Base-by-base conservation (phyloP, 345 rosid species). In the Euclidium syriacum region DNA sequence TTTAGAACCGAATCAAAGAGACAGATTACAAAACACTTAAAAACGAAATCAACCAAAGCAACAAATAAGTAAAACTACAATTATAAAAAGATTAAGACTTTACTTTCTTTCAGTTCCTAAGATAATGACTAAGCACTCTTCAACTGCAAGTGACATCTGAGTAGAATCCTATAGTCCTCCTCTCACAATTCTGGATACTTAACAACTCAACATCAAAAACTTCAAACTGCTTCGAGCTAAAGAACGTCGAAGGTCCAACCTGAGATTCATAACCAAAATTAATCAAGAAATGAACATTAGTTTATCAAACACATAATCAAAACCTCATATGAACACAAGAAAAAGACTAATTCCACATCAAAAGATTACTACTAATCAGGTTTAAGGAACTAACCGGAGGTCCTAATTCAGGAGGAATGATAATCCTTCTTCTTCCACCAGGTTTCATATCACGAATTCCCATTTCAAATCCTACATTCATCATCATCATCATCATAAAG, bases 211-310 rank as follows among this genome's bases (percentile, higher is more conserved):
- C 89, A 2, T 92, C 98, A 6, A 92, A 92, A 60, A 92, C 97
- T 75, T 87, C 97, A 2, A 89, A 89, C 49, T 89, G 96, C 72
- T 89, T 92, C 3, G 99, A 75, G 78, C 97, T 92, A 79, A 92
- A 92, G 80, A 92, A 92, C 12, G 99, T 92, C 0, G 99, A 87
- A 54, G 97, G 97, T 17, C 97, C 99, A 16, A 90, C 97, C 97
- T 94, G 79, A 6, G n/a, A n/a, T n/a, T 48, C 49, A 14, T 9
- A 60, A 23, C 40, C 70, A 52, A 56, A 17, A 50, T 36, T n/a
- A n/a, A 62, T 54, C 53, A 44, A 38, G 52, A 22, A 36, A 51
- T 22, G 50, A 32, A 22, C 32, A 58, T 30, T 22, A 2, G 20
- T 23, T 17, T 17, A 18, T 18, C 53, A 24, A 33, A 53, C 16